Conservation (phyloP, 805 yeast genomes). For the Zygotorulaspora sp. region DNA sequence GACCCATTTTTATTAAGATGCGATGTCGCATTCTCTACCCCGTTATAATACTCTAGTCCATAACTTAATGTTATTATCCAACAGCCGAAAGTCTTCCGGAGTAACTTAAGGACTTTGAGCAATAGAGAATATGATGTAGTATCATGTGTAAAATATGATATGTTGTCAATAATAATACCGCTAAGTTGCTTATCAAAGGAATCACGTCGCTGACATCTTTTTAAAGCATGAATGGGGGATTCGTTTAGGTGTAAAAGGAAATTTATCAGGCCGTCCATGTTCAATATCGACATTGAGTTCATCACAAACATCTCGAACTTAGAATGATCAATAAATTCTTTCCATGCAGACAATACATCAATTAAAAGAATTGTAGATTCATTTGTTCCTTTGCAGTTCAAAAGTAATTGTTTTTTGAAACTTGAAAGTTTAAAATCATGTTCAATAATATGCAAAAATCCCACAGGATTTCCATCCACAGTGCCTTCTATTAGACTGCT, state of each 20-base stretch:
- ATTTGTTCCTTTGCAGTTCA: slow-evolving; percentile 5
- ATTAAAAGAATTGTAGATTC: slow-evolving; percentile 17
- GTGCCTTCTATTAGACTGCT: background rate
- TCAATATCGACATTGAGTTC: slow-evolving; percentile 23
- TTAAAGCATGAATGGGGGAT: slow-evolving; percentile 24
- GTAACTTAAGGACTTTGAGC: slow-evolving; percentile 17
- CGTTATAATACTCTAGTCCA: slow-evolving; percentile 29
- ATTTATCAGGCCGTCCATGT: slow-evolving; percentile 20
- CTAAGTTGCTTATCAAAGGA: slow-evolving; percentile 17
- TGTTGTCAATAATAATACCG: slow-evolving; percentile 33
- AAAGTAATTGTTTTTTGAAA: slow-evolving; percentile 16
- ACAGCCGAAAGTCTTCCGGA: slow-evolving; percentile 28
- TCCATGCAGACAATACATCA: slow-evolving; percentile 27
- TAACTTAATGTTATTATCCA: slow-evolving; percentile 28
- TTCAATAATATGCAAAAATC: slow-evolving; percentile 26
- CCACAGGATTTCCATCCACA: slow-evolving; percentile 3
- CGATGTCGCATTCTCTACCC: slow-evolving; percentile 22
- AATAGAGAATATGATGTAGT: slow-evolving; percentile 15
- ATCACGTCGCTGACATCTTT: slow-evolving; percentile 18
- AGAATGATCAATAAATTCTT: slow-evolving; percentile 4
- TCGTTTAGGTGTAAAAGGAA: slow-evolving; percentile 24
- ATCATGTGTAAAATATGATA: slow-evolving; percentile 27
- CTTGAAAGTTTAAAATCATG: slow-evolving; percentile 21
- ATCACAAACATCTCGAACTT: slow-evolving; percentile 9
- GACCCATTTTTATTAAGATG: slow-evolving; percentile 11